Percentiles rank a stretch among this genome's conserved stretches.
Conservation (phyloP, 2,329 filamentous ascomycete species). For the Helicocarpus griseus region DNA sequence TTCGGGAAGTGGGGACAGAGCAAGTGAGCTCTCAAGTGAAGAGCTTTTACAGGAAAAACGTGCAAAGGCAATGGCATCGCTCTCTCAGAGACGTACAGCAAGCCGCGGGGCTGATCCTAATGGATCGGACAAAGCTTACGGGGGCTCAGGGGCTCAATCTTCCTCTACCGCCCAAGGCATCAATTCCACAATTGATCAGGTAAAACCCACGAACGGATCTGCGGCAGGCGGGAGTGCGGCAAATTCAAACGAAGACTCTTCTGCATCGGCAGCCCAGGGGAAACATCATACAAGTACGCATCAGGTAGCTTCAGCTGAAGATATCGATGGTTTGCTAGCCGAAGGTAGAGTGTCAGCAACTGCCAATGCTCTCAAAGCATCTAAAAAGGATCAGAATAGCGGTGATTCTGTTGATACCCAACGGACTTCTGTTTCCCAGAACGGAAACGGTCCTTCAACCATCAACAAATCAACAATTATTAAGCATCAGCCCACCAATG, state of each 20-base stretch:
- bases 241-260: background rate
- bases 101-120: background rate
- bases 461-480: background rate
- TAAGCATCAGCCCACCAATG: background rate
- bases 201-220: background rate
- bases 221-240: background rate
- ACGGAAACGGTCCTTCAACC: conserved; percentile 9
- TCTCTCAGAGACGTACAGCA: conserved; percentile 5
- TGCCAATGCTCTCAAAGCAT: conserved; percentile 4
- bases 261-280: background rate
- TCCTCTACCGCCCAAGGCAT: background rate
- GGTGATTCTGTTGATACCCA: background rate
- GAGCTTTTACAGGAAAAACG: conserved; percentile 3
- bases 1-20: background rate
- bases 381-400: background rate
- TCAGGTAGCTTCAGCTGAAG: conserved; percentile 7
- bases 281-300: background rate
- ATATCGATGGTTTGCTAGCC: conserved; percentile 14
- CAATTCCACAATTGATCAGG: background rate
- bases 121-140: background rate
- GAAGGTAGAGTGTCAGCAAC: conserved; percentile 13
- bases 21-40: background rate
- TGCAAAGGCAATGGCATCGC: conserved; percentile 3
- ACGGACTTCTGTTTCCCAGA: conserved; percentile 7
- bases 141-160: background rate